phyloP scores from a whole-genome alignment of 1,284 basidiomycete species.

The Ganoderma meredithae region DNA sequence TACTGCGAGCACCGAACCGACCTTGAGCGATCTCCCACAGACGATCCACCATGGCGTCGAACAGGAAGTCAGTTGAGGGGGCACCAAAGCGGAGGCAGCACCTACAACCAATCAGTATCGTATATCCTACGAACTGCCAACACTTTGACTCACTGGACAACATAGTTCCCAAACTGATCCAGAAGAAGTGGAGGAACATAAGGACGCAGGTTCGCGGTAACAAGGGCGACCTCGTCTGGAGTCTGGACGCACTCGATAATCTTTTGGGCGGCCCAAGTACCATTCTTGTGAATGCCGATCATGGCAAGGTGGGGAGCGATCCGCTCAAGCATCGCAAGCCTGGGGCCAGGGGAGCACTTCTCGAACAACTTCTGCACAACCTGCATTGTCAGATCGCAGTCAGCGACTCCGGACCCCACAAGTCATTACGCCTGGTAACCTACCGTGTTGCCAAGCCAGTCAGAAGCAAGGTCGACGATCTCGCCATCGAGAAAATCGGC shows the following conservation, averaged over 20 bases:
- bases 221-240: constrained; percentile 87
- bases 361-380: constrained; percentile 98
- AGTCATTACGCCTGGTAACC: constrained; percentile 37
- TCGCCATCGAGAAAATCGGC: constrained; percentile 90
- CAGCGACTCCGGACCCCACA: constrained; percentile 17
- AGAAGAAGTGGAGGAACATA: constrained; percentile 94
- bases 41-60: constrained; percentile 97
- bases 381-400: constrained; percentile 44
- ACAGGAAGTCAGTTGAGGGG: constrained; percentile 93
- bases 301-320: constrained; percentile 95
- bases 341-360: constrained; percentile 79
- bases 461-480: constrained; percentile 94
- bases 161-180: constrained; percentile 98
- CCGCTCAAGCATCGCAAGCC: constrained; percentile 92
- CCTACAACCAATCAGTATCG: constrained; percentile 45
- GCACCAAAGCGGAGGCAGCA: constrained; percentile 92
- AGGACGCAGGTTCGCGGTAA: constrained; percentile 88
- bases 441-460: constrained; percentile 99
- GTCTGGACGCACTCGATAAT: constrained; percentile 95
- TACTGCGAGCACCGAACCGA: constrained; percentile 96
- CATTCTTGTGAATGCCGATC: constrained; percentile 99
- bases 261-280: constrained; percentile 99
- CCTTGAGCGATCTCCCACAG: constrained; percentile 99
- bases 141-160: constrained; percentile 80
- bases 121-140: not conserved